Base-by-base conservation (phyloP, 768 basidiomycete species). In the Mycena albidolilacea region DNA sequence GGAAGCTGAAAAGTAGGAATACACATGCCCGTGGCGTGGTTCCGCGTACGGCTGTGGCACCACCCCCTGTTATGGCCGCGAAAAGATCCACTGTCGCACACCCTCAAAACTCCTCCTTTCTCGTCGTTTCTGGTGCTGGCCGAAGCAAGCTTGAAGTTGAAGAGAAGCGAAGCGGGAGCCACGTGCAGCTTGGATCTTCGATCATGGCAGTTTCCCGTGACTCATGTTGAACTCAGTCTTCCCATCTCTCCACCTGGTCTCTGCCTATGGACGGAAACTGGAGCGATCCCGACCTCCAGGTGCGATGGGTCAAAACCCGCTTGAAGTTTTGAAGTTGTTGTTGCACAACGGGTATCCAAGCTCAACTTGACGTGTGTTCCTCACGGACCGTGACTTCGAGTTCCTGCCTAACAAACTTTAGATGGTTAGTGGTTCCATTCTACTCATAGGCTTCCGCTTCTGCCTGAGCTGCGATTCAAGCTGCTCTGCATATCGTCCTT, bases 31-130 rank as follows among this genome's bases (percentile, higher is more conserved):
- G 64, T 61, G 64, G 50, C 41, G 64, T 41, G 35, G 23, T 60
- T 72, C 60, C 65, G 71, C 52, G 30, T 61, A 30, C 71, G 66
- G 70, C 19, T 71, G 70, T 71, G 70, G 70, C 70, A 71, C 59
- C n/a, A 35, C 17, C 7, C 30, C 12, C 37, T 23, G 23, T 14
- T 23, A 62, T 38, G 35, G 2, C 17, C 61, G 15, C 41, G 30
- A 55, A 59, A 59, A 41, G 69, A 70, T 70, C 61, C 64, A 70
- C 58, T 21, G 23, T 55, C 37, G 37, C 50, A 43, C 48, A 54
- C 54, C 43, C 69, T 60, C 44, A 23, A n/a, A 41, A 48, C 12
- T 39, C 46, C 35, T 54, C 23, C 30, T 58, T 64, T 62, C 61
- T 63, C 61, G 60, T 41, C 35, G 17, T 69, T 69, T 63, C 60